Conservation (phyloP, 495 filamentous ascomycete species). For the Paragyromitra xinjiangensis region DNA sequence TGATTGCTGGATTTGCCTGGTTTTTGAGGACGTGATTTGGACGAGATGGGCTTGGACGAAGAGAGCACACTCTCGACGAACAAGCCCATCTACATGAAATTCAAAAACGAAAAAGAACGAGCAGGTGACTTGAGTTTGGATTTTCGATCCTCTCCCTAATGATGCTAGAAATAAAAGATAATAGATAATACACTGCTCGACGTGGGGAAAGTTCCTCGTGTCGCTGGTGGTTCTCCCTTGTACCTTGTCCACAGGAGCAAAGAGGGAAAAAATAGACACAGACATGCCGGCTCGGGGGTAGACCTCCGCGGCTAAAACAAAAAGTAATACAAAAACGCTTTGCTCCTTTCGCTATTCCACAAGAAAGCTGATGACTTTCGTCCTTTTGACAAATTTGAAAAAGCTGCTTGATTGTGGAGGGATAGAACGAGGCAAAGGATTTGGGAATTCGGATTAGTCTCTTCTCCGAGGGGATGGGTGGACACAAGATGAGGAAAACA, state of each 20-base stretch:
- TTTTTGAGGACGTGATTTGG: slow-evolving; percentile 19
- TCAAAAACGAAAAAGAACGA: slow-evolving; percentile 28
- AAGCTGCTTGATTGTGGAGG: slow-evolving; percentile 50
- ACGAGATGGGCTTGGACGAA: slow-evolving; percentile 14
- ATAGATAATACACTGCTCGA: slow-evolving; percentile 39
- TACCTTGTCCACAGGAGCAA: slow-evolving; percentile 27
- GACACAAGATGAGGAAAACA: slow-evolving; percentile 23
- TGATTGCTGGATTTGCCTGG: background rate
- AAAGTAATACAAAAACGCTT: slow-evolving; percentile 38
- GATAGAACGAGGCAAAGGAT: slow-evolving; percentile 4
- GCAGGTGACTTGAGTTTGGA: slow-evolving; percentile 56
- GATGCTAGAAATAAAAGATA: slow-evolving; percentile 31
- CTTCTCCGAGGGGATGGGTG: slow-evolving; percentile 51
- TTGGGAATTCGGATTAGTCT: slow-evolving; percentile 55
- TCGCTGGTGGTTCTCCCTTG: slow-evolving; percentile 28
- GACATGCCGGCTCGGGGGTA: slow-evolving; percentile 51
- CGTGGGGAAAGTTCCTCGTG: slow-evolving; percentile 1
- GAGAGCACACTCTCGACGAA: slow-evolving; percentile 54
- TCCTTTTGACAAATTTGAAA: slow-evolving; percentile 34
- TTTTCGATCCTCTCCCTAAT: slow-evolving; percentile 57
- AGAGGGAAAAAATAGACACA: slow-evolving; percentile 26
- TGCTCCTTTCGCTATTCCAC: slow-evolving; percentile 28
- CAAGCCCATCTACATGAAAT: slow-evolving; percentile 3
- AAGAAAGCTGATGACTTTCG: slow-evolving; percentile 31
- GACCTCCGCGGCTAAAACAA: slow-evolving; percentile 45